Conservation (phyloP, 768 basidiomycete species). For the Leucocoprinus sp. region DNA sequence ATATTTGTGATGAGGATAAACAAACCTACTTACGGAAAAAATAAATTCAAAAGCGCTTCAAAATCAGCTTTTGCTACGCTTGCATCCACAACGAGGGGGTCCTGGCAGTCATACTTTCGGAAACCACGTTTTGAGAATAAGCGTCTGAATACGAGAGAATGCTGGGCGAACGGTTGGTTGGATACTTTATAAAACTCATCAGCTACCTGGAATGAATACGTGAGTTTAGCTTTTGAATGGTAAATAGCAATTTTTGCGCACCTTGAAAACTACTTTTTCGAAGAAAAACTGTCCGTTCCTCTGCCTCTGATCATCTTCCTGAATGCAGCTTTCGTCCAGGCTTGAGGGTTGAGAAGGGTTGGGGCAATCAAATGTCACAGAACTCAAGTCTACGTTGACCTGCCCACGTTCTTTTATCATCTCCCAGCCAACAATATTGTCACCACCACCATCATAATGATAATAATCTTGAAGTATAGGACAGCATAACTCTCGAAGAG, state of each 20-base stretch:
- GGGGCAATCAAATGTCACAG: slow-evolving; percentile 1
- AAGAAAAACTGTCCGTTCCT: slow-evolving; percentile 6
- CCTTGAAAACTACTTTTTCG: slow-evolving; percentile 8
- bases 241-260: not conserved
- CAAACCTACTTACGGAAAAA: not conserved
- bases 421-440: not conserved
- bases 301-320: not conserved
- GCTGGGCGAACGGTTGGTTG: slow-evolving; percentile 1
- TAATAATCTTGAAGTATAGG: not conserved
- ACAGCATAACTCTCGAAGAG: slow-evolving; percentile 4
- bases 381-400: not conserved
- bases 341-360: not conserved
- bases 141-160: slow-evolving; percentile 4
- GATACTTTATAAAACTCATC: slow-evolving; percentile 3
- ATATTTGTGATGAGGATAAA: not conserved
- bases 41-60: not conserved
- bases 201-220: not conserved
- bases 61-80: not conserved
- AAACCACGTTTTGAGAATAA: slow-evolving; percentile 1
- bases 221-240: not conserved
- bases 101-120: not conserved
- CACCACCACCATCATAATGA: not conserved
- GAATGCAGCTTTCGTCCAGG: not conserved
- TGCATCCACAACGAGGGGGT: not conserved
- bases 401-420: not conserved